Conservation (phyloP, 1,139 yeast species). For the Trichomonascaceae sp. region DNA sequence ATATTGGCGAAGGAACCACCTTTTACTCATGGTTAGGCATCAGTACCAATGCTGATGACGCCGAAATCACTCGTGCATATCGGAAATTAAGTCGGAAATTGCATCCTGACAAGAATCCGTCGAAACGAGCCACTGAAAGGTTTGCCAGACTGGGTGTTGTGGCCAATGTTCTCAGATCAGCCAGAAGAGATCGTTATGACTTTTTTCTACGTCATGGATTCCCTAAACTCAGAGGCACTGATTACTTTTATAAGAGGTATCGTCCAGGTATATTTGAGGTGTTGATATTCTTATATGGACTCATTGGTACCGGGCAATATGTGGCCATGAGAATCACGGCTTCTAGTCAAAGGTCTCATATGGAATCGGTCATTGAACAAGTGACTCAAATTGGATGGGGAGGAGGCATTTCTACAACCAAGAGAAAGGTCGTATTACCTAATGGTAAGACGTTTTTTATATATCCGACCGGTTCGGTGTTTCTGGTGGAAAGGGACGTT, state of each 20-base stretch:
- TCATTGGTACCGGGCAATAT: slow-evolving; percentile 56
- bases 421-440: slow-evolving; percentile 33
- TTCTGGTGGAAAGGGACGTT: slow-evolving; percentile 42
- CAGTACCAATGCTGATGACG: slow-evolving; percentile 39
- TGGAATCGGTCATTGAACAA: slow-evolving; percentile 32
- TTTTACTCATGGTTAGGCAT: slow-evolving; percentile 52
- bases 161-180: slow-evolving; percentile 62
- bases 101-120: slow-evolving; percentile 50
- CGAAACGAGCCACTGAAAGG: slow-evolving; percentile 42
- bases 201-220: slow-evolving; percentile 80
- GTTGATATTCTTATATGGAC: slow-evolving; percentile 41
- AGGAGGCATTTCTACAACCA: slow-evolving; percentile 29
- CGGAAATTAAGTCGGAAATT: slow-evolving; percentile 61
- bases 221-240: slow-evolving; percentile 61
- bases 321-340: slow-evolving; percentile 49
- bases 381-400: slow-evolving; percentile 46
- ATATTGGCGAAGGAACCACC: slow-evolving; percentile 56
- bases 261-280: slow-evolving; percentile 53
- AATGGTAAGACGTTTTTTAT: slow-evolving; percentile 59
- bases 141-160: slow-evolving; percentile 73
- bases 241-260: slow-evolving; percentile 34
- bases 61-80: slow-evolving; percentile 68
- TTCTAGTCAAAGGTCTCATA: slow-evolving; percentile 55
- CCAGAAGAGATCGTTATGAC: slow-evolving; percentile 67
- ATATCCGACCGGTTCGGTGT: slow-evolving; percentile 64